A percentile compares a stretch with the other conserved stretches of the same genome.
These are phyloP conservation scores for Malassezia pachydermatis DNA, from an alignment of 1,284 basidiomycete species.

Conservation along the genomic window DNA sequence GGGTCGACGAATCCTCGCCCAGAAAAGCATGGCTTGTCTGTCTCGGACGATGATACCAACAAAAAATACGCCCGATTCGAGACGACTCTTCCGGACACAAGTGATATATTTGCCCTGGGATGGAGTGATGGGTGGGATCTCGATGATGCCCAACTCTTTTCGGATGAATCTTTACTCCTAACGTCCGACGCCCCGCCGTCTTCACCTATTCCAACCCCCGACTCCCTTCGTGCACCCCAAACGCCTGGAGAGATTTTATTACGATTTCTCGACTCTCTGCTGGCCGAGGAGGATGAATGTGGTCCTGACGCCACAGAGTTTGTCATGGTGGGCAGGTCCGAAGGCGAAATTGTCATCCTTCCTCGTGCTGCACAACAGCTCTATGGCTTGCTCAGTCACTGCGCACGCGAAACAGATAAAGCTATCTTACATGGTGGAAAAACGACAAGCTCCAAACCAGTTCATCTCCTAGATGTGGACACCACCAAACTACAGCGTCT, in stretches of 20 bases:
- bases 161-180: slow-evolving; percentile 11
- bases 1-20: not conserved
- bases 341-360: slow-evolving; percentile 2
- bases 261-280: not conserved
- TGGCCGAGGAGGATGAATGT: not conserved
- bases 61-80: not conserved
- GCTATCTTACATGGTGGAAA: not conserved
- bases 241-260: not conserved
- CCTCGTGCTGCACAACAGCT: not conserved
- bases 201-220: not conserved
- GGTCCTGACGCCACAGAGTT: not conserved
- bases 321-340: not conserved
- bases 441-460: not conserved
- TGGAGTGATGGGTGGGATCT: slow-evolving; percentile 13
- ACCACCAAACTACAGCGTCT: slow-evolving; percentile 18
- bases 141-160: slow-evolving; percentile 16
- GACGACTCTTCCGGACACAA: not conserved
- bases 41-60: not conserved
- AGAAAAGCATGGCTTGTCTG: not conserved
- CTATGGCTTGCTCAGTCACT: slow-evolving; percentile 3
- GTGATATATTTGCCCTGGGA: slow-evolving; percentile 1
- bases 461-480: slow-evolving; percentile 15
- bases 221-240: not conserved
- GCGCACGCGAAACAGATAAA: slow-evolving; percentile 9
- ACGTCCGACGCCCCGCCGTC: slow-evolving; percentile 6